Evolutionary conservation across 208 protist species (phyloP).

Genomic region (Vickermania ingenoplastis): DNA sequence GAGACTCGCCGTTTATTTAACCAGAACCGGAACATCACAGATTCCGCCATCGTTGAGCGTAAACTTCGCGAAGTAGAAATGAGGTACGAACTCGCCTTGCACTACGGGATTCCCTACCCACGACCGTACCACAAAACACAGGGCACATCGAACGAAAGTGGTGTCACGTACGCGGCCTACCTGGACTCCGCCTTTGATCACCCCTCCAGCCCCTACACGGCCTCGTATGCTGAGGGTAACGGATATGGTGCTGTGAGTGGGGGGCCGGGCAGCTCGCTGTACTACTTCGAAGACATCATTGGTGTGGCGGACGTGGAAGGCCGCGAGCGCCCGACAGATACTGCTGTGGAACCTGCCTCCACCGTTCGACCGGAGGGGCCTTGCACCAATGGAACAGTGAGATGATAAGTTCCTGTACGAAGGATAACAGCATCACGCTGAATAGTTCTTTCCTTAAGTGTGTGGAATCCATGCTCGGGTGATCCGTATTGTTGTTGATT

Average conservation of each 20-base stretch:
- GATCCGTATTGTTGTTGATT: too few species aligned
- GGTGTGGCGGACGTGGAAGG: slow-evolving; percentile 42
- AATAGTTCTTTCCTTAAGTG: too few species aligned
- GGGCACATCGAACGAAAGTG: slow-evolving; percentile 71
- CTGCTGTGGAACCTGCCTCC: slow-evolving; percentile 17
- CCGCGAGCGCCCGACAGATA: slow-evolving; percentile 21
- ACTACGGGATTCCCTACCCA: slow-evolving; percentile 84
- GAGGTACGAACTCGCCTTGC: slow-evolving; percentile 76
- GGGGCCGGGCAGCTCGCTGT: slow-evolving; percentile 16
- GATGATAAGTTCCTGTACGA: too few species aligned
- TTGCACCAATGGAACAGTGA: too few species aligned
- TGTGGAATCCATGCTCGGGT: too few species aligned
- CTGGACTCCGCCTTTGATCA: slow-evolving; percentile 83
- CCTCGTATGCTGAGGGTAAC: slow-evolving; percentile 56
- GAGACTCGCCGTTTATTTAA: slow-evolving; percentile 72
- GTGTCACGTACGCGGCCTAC: slow-evolving; percentile 68
- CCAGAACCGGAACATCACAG: slow-evolving; percentile 45
- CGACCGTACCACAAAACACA: slow-evolving; percentile 70
- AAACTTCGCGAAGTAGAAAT: slow-evolving; percentile 87
- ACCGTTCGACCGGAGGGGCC: too few species aligned
- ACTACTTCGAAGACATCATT: slow-evolving; percentile 44
- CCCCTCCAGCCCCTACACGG: slow-evolving; percentile 52
- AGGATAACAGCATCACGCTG: too few species aligned
- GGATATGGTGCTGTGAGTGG: slow-evolving; percentile 63
- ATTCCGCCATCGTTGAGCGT: slow-evolving; percentile 45